phyloP scores from a whole-genome alignment of 768 basidiomycete species.

The Fibroporia radiculosa region DNA sequence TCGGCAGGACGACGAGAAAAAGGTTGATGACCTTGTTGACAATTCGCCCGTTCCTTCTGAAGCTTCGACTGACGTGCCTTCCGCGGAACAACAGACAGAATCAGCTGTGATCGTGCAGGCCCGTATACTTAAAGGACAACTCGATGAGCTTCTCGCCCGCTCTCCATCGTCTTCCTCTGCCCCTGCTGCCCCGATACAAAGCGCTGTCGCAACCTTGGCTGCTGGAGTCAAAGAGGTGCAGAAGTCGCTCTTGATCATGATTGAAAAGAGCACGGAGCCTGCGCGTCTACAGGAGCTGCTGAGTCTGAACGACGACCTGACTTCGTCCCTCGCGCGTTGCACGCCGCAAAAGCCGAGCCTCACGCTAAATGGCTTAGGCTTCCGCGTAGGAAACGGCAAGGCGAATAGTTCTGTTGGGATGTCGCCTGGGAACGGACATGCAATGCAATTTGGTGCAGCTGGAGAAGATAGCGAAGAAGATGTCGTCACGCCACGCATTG shows the following conservation, averaged over 20 bases:
- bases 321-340: conserved; percentile 40
- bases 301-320: conserved; percentile 63
- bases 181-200: conserved; percentile 5
- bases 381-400: conserved; percentile 8
- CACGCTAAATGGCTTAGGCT: conserved; percentile 11
- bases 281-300: conserved; percentile 61
- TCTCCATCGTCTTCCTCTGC: conserved; percentile 17
- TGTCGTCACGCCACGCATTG: conserved; percentile 54
- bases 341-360: conserved; percentile 7
- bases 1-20: conserved; percentile 49
- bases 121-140: conserved; percentile 22
- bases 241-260: conserved; percentile 41
- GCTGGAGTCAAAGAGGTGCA: conserved; percentile 46
- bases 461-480: conserved; percentile 21
- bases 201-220: conserved; percentile 32
- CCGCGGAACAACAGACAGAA: conserved; percentile 26
- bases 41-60: conserved; percentile 9
- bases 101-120: conserved; percentile 42
- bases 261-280: conserved; percentile 52
- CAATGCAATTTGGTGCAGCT: conserved; percentile 4
- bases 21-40: conserved; percentile 28
- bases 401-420: not conserved
- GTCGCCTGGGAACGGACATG: conserved; percentile 21
- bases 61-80: conserved; percentile 17
- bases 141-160: conserved; percentile 19